A percentile compares a stretch with the other conserved stretches of the same genome.
Evolutionary conservation across 2,329 filamentous ascomycete genomes (phyloP).

Genomic region (Diaporthe sp.): DNA sequence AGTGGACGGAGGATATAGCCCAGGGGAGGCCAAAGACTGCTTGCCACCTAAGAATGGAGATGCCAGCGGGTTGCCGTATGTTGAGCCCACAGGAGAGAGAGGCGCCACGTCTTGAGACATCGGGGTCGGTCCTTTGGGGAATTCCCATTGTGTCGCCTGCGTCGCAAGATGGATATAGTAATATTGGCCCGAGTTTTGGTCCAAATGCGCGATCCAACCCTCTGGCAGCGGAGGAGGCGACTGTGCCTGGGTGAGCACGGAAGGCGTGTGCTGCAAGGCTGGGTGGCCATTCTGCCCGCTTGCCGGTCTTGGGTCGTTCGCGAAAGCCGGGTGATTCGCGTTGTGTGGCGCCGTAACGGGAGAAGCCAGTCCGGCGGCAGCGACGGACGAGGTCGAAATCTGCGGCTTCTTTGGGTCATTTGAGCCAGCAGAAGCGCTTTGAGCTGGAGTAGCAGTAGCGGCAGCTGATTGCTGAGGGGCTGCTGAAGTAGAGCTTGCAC

Average conservation of each 20-base stretch:
- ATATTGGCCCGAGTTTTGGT: slow-evolving; percentile 95
- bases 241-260: slow-evolving; percentile 66
- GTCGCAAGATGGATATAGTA: slow-evolving; percentile 98
- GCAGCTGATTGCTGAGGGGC: slow-evolving; percentile 40
- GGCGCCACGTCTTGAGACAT: slow-evolving; percentile 85
- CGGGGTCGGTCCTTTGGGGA: slow-evolving; percentile 94
- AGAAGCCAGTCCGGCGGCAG: slow-evolving; percentile 49
- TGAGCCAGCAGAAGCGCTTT: slow-evolving; percentile 37
- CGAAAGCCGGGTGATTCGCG: slow-evolving; percentile 87
- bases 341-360: slow-evolving; percentile 59
- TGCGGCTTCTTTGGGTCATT: slow-evolving; percentile 41
- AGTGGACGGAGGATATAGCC: slow-evolving; percentile 81
- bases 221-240: slow-evolving; percentile 95
- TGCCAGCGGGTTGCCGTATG: slow-evolving; percentile 78
- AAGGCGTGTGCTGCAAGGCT: slow-evolving; percentile 56
- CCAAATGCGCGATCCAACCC: slow-evolving; percentile 97
- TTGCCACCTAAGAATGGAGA: slow-evolving; percentile 76
- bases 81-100: slow-evolving; percentile 82
- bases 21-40: slow-evolving; percentile 78
- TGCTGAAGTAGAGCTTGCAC: slow-evolving; percentile 41
- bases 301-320: slow-evolving; percentile 77
- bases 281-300: slow-evolving; percentile 57
- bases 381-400: slow-evolving; percentile 41
- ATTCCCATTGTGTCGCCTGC: slow-evolving; percentile 98
- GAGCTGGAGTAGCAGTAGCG: slow-evolving; percentile 32